These are phyloP conservation scores for Didymella sp. DNA, from an alignment of 2,329 filamentous ascomycete genomes.

Conservation along the genomic window DNA sequence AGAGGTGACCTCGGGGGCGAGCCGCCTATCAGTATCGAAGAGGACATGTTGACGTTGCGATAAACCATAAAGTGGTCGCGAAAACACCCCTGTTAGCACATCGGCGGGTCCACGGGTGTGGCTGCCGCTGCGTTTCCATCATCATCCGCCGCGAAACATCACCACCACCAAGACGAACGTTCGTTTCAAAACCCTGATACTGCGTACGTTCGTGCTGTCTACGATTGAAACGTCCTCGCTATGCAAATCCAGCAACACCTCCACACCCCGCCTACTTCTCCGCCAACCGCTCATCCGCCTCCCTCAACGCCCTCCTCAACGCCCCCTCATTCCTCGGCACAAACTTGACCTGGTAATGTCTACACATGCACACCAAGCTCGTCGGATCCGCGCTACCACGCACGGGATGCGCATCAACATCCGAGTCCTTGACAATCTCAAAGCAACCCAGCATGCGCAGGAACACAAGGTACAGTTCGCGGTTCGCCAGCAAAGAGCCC, in stretches of 20 bases:
- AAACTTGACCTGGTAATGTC: slow-evolving; percentile 64
- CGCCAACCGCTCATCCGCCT: slow-evolving; percentile 37
- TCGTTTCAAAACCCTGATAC: no score
- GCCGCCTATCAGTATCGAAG: not conserved
- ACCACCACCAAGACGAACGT: no score
- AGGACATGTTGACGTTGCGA: not conserved
- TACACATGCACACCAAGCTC: slow-evolving; percentile 67
- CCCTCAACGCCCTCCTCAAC: slow-evolving; percentile 53
- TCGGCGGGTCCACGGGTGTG: no score
- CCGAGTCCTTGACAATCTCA: slow-evolving; percentile 61
- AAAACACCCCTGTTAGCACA: not conserved
- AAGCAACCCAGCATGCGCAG: slow-evolving; percentile 69
- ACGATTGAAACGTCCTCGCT: no score
- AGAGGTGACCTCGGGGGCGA: not conserved
- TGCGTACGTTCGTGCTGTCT: no score
- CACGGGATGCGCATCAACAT: slow-evolving; percentile 66
- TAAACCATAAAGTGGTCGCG: not conserved
- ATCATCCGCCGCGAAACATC: not conserved
- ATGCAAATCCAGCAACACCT: no score
- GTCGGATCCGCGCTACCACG: slow-evolving; percentile 66
- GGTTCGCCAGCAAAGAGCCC: slow-evolving; percentile 67
- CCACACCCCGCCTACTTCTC: slow-evolving; percentile 7
- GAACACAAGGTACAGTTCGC: slow-evolving; percentile 70
- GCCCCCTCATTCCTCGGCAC: slow-evolving; percentile 60
- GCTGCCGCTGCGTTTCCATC: no score